A percentile compares a stretch with the other conserved stretches of the same genome.
Conservation (phyloP, 2,329 filamentous ascomycete species). For the Cercospora berteroae region DNA sequence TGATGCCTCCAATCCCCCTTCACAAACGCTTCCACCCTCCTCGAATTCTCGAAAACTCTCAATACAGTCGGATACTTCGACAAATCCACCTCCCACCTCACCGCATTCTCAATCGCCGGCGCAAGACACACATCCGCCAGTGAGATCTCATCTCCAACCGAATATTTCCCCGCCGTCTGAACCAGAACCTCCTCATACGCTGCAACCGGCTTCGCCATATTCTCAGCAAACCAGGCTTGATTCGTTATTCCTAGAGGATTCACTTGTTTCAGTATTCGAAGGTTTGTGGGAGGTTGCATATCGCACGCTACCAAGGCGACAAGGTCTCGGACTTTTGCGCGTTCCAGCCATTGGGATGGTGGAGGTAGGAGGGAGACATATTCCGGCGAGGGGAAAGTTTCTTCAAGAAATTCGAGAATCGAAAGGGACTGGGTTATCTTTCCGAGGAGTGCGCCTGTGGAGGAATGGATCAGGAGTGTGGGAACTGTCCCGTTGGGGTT, state of each 20-base stretch:
- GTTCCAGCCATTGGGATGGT: constrained; percentile 44
- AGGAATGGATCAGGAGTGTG: background rate
- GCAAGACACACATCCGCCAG: constrained; percentile 15
- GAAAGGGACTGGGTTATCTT: constrained; percentile 52
- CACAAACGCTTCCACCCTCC: constrained; percentile 3
- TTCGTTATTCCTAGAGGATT: constrained; percentile 40
- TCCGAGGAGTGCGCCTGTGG: background rate
- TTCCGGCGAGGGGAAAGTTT: constrained; percentile 45
- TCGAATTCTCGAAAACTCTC: constrained; percentile 4
- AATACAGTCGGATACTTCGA: constrained; percentile 3
- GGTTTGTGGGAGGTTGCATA: constrained; percentile 61
- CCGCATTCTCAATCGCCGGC: constrained; percentile 11
- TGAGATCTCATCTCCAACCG: constrained; percentile 2
- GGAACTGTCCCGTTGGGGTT: constrained; percentile 13
- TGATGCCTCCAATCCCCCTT: constrained; percentile 6
- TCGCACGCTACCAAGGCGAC: constrained; percentile 57
- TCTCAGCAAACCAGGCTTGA: background rate
- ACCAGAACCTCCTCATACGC: background rate
- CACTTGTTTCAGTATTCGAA: constrained; percentile 53
- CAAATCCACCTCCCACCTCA: constrained; percentile 15
- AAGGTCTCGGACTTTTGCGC: constrained; percentile 56
- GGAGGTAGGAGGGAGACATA: constrained; percentile 51
- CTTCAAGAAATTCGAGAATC: constrained; percentile 62
- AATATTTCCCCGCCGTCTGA: constrained; percentile 2
- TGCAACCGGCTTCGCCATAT: background rate